phyloP scores from a whole-genome alignment of 345 rosid species.

The Salix viminalis region DNA sequence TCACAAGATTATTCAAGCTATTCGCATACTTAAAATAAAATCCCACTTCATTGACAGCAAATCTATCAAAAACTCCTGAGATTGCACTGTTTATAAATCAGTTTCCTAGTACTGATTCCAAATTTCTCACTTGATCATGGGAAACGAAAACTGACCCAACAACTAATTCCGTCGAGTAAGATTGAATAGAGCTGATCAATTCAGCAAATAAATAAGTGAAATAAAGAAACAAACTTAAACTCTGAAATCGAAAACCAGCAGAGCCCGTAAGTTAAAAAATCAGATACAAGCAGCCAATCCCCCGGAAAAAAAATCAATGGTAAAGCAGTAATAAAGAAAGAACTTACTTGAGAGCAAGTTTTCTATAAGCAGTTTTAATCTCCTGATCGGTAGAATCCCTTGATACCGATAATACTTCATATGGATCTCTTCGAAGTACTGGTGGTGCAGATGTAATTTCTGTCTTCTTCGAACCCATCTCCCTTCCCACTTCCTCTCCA shows the following conservation, averaged over 20 bases:
- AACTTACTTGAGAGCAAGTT: constrained; percentile 92
- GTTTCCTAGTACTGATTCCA: not conserved
- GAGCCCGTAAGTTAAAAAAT: not conserved
- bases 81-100: not conserved
- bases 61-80: not conserved
- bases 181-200: not conserved
- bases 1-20: not conserved
- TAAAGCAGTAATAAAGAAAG: not conserved
- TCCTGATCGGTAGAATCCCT: constrained; percentile 90
- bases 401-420: constrained; percentile 82
- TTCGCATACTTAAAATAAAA: not conserved
- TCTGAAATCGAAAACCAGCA: not conserved
- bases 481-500: not conserved
- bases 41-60: not conserved
- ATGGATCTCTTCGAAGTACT: constrained; percentile 68
- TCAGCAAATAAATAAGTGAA: no score
- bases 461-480: constrained; percentile 29
- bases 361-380: constrained; percentile 88
- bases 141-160: not conserved
- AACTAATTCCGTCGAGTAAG: not conserved
- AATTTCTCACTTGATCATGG: not conserved
- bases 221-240: not conserved
- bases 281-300: not conserved
- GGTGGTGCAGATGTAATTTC: constrained; percentile 79
- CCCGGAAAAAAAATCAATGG: not conserved